A percentile compares a stretch with the other conserved stretches of the same genome.
Conservation (phyloP, 305 asterid genomes). For the Withania somnifera region DNA sequence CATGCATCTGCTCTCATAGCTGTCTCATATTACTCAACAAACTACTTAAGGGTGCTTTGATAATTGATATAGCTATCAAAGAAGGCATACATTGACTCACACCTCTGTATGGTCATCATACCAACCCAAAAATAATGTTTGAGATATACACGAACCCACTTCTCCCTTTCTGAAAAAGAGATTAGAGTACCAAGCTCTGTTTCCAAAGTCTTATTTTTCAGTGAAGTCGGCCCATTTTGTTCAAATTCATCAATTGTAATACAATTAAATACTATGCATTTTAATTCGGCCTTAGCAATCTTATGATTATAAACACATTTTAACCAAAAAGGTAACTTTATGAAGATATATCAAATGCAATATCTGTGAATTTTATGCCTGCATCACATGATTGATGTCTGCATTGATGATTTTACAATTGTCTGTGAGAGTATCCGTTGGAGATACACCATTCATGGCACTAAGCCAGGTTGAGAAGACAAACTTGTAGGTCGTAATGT, state of each 20-base stretch:
- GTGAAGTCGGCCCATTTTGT: background rate
- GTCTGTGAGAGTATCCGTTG: no score
- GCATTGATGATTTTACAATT: no score
- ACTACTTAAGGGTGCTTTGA: background rate
- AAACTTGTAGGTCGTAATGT: no score
- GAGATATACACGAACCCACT: background rate
- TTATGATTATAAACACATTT: no score
- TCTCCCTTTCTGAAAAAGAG: background rate
- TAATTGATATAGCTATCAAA: background rate
- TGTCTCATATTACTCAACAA: background rate
- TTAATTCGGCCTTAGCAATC: no score
- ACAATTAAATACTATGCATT: no score
- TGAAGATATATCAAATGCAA: no score
- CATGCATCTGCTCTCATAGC: background rate
- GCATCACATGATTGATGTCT: no score
- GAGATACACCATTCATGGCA: no score
- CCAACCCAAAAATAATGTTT: background rate
- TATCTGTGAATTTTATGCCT: no score
- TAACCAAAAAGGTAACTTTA: no score
- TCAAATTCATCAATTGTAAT: background rate
- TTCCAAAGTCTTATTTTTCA: background rate
- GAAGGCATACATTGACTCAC: background rate
- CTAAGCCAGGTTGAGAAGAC: no score
- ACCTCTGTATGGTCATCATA: background rate
- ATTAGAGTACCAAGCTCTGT: background rate